phyloP scores from a whole-genome alignment of 2,329 filamentous ascomycete species.

The Trichoderma endophyticum region DNA sequence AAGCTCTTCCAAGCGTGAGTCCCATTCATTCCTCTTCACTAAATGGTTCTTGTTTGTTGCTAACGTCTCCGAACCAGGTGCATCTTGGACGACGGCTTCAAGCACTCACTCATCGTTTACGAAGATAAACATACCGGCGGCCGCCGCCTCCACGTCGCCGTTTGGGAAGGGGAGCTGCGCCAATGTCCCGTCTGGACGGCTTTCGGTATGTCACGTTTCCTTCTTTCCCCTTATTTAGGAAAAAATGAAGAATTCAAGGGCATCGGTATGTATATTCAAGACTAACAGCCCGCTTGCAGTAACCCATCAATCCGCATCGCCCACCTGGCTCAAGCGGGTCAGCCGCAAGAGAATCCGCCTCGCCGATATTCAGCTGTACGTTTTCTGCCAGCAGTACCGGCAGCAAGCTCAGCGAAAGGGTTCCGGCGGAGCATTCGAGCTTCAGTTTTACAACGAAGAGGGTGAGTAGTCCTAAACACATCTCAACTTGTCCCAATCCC shows the following conservation, averaged over 20 bases:
- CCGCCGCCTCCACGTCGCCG: constrained; percentile 54
- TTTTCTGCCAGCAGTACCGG: constrained; percentile 56
- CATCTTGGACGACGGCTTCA: constrained; percentile 54
- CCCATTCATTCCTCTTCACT: not conserved
- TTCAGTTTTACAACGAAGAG: constrained; percentile 46
- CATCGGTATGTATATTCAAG: not conserved
- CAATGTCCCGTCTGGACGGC: constrained; percentile 62
- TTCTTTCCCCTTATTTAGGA: not conserved
- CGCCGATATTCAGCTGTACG: constrained; percentile 54
- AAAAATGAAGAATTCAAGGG: not conserved
- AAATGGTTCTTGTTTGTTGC: not conserved
- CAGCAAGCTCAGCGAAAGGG: constrained; percentile 51
- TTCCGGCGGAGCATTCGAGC: constrained; percentile 47
- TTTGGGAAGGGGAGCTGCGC: constrained; percentile 52
- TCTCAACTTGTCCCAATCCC: too few relatives aligned
- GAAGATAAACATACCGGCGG: constrained; percentile 48
- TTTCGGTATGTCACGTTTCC: constrained; percentile 45
- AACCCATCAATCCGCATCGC: constrained; percentile 48
- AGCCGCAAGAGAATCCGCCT: constrained; percentile 48
- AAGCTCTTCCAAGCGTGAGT: constrained; percentile 56
- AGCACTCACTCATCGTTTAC: constrained; percentile 53
- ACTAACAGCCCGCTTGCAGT: constrained; percentile 36
- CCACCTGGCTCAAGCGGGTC: constrained; percentile 50
- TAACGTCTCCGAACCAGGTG: constrained; percentile 36
- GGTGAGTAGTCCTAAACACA: constrained; percentile 27